Evolutionary conservation across 2,329 filamentous ascomycete species (phyloP), one percentile per base, ranked within the genome.

Genomic region (Dactylonectria estremocensis): DNA sequence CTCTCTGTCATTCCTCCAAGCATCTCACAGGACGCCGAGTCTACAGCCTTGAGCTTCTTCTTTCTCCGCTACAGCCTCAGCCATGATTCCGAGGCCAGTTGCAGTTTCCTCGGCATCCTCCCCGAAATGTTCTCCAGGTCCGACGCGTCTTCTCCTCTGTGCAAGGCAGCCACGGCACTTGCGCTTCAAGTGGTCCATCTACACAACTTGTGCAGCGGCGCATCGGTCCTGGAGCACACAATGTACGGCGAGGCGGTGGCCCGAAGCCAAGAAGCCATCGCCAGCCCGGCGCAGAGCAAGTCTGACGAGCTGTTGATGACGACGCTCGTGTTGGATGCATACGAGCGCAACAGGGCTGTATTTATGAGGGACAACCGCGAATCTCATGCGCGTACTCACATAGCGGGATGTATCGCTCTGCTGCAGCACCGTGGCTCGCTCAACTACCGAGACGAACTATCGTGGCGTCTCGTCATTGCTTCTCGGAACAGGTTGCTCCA

Each of bases 401-500:
- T 59, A n/a, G n/a, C 37, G 22, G 56, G 56, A 10, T 58, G 52
- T 22, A 24, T 64, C 2, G 61, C 61, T 24, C 22, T 64, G 22
- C 37, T 64, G 61, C 46, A 58, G 33, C 53, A 64, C 43, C 61
- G 61, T 3, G 61, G 61, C 11, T 13, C 61, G 3, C 45, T 64
- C 16, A 58, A 64, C 24, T 58, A 50, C 33, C 24, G 24, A 3
- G 61, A 64, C 61, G 61, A 64, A n/a, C 1, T 64, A 33, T 64
- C 61, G 13, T 64, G 61, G 61, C 61, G 61, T 35, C 61, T 64
- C 2, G 45, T 58, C 4, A 43, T 54, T 60, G 55, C 62, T 33
- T 54, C 62, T 53, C 46, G 62, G 33, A 64, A 64, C 55, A 64
- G 62, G 24, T 28, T 64, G 16, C 62, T 64, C 18, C 18, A 64